Conservation (phyloP, 306 rosid species). For the Inga laurina region DNA sequence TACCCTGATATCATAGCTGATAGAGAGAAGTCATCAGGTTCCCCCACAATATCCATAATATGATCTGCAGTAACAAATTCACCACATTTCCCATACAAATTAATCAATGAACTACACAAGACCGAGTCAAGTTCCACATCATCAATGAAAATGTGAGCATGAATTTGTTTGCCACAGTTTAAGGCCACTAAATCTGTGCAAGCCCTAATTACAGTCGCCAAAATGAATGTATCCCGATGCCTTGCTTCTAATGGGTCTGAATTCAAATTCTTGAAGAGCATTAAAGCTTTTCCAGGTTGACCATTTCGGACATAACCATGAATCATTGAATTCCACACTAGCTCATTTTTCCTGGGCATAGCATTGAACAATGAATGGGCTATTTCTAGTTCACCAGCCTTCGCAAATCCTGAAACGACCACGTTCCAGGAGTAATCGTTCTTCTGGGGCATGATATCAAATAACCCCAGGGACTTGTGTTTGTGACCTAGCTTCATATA, state of each 20-base stretch:
- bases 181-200: slow-evolving; percentile 64
- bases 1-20: slow-evolving; percentile 74
- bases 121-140: slow-evolving; percentile 57
- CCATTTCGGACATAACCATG: slow-evolving; percentile 65
- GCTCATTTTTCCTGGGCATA: slow-evolving; percentile 60
- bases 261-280: slow-evolving; percentile 61
- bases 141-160: slow-evolving; percentile 62
- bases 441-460: slow-evolving; percentile 59
- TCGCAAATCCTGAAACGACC: slow-evolving; percentile 58
- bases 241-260: slow-evolving; percentile 35
- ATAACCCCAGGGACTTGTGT: slow-evolving; percentile 50
- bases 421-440: slow-evolving; percentile 62
- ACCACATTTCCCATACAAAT: slow-evolving; percentile 73
- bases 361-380: slow-evolving; percentile 39
- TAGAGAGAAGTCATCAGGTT: slow-evolving; percentile 73
- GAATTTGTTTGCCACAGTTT: slow-evolving; percentile 76
- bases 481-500: slow-evolving; percentile 53
- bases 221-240: slow-evolving; percentile 16
- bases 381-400: slow-evolving; percentile 47
- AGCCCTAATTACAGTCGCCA: slow-evolving; percentile 62
- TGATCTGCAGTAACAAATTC: slow-evolving; percentile 65
- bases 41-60: slow-evolving; percentile 47
- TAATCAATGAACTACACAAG: slow-evolving; percentile 61
- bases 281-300: slow-evolving; percentile 48
- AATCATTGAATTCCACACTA: slow-evolving; percentile 73